Evolutionary conservation across 2,329 filamentous ascomycete species (phyloP).

Genomic region (Gliomastix tumulicola): DNA sequence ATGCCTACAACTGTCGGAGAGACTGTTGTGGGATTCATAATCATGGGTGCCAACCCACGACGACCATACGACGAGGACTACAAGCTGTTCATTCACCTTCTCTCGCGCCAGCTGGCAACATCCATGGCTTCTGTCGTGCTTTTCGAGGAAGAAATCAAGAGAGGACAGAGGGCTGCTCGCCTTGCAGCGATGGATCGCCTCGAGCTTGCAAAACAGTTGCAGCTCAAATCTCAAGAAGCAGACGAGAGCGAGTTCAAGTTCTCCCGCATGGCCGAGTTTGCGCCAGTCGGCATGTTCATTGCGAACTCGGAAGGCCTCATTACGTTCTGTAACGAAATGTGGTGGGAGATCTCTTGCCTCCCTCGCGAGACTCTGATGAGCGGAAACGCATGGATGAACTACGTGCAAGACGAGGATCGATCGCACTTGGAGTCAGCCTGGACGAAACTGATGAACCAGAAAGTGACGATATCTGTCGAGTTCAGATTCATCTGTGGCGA

Average conservation of each 20-base stretch:
- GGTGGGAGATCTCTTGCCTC: conserved; percentile 62
- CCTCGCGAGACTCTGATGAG: conserved; percentile 41
- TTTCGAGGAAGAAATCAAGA: conserved; percentile 75
- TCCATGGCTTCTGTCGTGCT: conserved; percentile 75
- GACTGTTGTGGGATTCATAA: conserved; percentile 67
- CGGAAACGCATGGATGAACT: conserved; percentile 61
- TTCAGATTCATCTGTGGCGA: conserved; percentile 69
- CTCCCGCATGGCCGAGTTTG: conserved; percentile 77
- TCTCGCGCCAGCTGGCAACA: conserved; percentile 70
- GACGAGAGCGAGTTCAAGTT: conserved; percentile 70
- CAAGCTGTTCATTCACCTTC: conserved; percentile 65
- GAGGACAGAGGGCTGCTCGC: conserved; percentile 66
- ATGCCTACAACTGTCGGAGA: conserved; percentile 68
- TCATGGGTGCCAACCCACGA: conserved; percentile 72
- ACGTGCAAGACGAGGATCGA: conserved; percentile 61
- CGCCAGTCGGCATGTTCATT: conserved; percentile 80
- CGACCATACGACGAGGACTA: conserved; percentile 78
- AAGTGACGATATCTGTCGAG: conserved; percentile 60
- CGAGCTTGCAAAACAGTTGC: conserved; percentile 69
- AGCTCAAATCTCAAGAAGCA: conserved; percentile 54
- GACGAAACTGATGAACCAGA: conserved; percentile 53
- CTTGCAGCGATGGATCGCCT: conserved; percentile 71
- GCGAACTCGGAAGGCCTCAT: conserved; percentile 65
- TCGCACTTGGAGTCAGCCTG: conserved; percentile 52
- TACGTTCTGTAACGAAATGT: conserved; percentile 77